phyloP scores from a whole-genome alignment of 1,139 yeast species.

The Yamadazyma buinensis region DNA sequence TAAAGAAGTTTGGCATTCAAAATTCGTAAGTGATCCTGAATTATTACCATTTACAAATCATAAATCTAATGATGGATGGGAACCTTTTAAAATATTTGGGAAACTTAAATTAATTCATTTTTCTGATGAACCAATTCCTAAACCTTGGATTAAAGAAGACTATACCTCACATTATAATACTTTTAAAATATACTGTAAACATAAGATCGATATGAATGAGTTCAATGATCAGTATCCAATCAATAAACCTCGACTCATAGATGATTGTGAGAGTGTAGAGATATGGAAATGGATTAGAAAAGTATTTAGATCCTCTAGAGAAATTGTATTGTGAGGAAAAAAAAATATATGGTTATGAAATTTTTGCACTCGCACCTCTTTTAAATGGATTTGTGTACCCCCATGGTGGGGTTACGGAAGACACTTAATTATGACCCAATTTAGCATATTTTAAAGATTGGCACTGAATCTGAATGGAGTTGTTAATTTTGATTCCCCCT shows the following conservation, averaged over 20 bases:
- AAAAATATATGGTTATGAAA: no score
- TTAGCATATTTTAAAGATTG: no score
- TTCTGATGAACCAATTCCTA: slow-evolving; percentile 45
- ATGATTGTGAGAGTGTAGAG: slow-evolving; percentile 31
- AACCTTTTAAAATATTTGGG: slow-evolving; percentile 18
- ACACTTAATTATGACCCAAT: no score
- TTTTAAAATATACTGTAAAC: slow-evolving; percentile 23
- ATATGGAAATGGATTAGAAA: slow-evolving; percentile 29
- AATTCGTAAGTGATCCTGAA: slow-evolving; percentile 29
- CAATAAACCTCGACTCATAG: slow-evolving; percentile 26
- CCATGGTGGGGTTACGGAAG: no score
- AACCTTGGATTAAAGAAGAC: slow-evolving; percentile 39
- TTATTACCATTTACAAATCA: slow-evolving; percentile 26
- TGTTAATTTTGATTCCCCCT: no score
- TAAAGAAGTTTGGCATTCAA: slow-evolving; percentile 24
- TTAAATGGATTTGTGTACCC: no score
- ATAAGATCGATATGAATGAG: slow-evolving; percentile 13
- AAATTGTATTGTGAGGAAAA: no score
- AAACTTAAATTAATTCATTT: slow-evolving; percentile 34
- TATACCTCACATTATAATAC: slow-evolving; percentile 21
- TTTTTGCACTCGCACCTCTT: no score
- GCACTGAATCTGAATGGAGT: no score
- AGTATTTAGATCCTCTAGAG: no score
- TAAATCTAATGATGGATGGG: slow-evolving; percentile 24
- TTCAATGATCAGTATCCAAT: slow-evolving; percentile 20